Base-by-base conservation (phyloP, 2,329 filamentous ascomycete genomes). In the Colletotrichum tropicale region DNA sequence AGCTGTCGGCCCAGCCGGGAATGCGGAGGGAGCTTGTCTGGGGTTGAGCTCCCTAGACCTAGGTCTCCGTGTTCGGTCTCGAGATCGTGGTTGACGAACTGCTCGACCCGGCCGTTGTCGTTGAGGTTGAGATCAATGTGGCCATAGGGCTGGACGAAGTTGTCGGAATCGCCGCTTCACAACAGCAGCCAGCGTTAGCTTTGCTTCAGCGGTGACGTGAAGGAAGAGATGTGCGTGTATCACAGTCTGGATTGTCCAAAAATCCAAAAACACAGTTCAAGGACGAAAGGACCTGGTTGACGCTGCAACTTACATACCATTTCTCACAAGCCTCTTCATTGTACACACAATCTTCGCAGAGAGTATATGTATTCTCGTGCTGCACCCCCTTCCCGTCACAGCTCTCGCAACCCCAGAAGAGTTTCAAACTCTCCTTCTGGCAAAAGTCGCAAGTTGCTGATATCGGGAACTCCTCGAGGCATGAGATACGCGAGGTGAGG, bases 121-220 rank as follows among this genome's bases (percentile, higher is more conserved):
- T 32, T 30, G 8, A 74, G 18, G 10, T 70, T 15, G n/a, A 74
- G 18, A n/a, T 74, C 66, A 4, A 74, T 36, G 8, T 71, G 58
- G 8, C 56, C 30, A 30, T 38, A 70, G 12, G 71, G 71, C 36
- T 74, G 66, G 67, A 70, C 26, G 60, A 74, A 74, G 24, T 21
- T 52, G 8, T n/a, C 60, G 8, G 58, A 21, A 6, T 60, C 16
- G 13, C 62, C 69, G 55, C 62, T 67, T 72, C 38, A 64, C 5
- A 64, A 34, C 52, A 30, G 56, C 3, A 1, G 5, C 28, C 13
- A 48, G 34, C 18, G 34, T 70, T 58, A 70, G 67, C 56, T 28
- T 38, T 26, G 30, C 7, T 52, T 10, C 15, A 3, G 1, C 10
- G 43, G n/a, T 12, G 12, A 5, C 6, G 0, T 0, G 6, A 5